These are phyloP conservation scores for Tolypocladium ovalisporum DNA, from an alignment of 2,329 filamentous ascomycete genomes.

Conservation along the genomic window DNA sequence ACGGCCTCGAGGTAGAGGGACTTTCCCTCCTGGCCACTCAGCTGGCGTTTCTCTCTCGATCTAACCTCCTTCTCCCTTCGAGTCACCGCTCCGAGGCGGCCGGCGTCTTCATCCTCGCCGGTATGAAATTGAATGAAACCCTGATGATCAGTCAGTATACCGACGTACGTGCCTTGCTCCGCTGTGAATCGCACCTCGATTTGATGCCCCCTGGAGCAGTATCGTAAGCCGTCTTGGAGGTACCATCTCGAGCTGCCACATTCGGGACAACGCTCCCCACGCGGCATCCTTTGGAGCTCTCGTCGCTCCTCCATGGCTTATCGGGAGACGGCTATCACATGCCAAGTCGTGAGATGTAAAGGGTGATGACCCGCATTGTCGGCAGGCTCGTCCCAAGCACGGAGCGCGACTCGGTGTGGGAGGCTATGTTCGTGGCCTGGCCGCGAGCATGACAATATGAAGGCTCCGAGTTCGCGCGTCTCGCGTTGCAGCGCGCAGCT, in stretches of 20 bases:
- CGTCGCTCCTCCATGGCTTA: conserved; percentile 27
- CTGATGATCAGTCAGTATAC: conserved; percentile 12
- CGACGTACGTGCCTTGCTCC: no score
- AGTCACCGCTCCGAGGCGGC: conserved; percentile 42
- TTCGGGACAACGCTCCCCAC: conserved; percentile 43
- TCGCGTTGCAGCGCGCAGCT: not conserved
- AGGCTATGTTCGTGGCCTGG: not conserved
- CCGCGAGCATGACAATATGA: not conserved
- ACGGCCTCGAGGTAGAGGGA: conserved; percentile 75
- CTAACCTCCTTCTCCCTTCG: conserved; percentile 47
- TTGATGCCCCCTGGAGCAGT: conserved; percentile 71
- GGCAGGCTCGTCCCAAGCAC: not conserved
- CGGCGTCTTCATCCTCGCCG: conserved; percentile 62
- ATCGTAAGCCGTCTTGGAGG: conserved; percentile 64
- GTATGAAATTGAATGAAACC: conserved; percentile 45
- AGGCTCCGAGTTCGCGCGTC: not conserved
- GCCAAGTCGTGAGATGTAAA: not conserved
- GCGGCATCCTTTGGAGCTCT: conserved; percentile 39
- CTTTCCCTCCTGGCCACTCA: conserved; percentile 57
- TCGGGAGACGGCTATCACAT: not conserved
- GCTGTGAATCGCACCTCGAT: conserved; percentile 49
- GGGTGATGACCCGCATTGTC: not conserved
- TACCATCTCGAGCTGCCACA: conserved; percentile 67
- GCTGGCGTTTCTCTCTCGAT: conserved; percentile 42
- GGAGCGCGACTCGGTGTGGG: not conserved